Percentiles rank a stretch among this genome's conserved stretches.
Conservation (phyloP, 140 eudicot genomes). For the Stevia rebaudiana region DNA sequence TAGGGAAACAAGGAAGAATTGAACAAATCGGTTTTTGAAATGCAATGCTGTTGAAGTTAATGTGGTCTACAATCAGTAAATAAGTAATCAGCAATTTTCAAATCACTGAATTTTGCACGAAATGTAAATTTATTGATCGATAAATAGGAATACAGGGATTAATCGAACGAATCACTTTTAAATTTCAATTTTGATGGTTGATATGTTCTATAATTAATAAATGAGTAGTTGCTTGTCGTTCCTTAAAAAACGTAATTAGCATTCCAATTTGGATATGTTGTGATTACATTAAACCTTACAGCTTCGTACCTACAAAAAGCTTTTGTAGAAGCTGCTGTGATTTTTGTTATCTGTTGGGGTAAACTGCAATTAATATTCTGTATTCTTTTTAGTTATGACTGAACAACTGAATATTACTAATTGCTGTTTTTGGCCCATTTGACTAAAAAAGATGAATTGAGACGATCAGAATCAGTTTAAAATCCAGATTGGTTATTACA, state of each 20-base stretch:
- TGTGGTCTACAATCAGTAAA: not conserved
- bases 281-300: no score
- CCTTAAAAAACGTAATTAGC: no score
- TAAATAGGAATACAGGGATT: not conserved
- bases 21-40: not conserved
- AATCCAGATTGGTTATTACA: no score
- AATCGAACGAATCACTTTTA: not conserved
- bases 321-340: not conserved
- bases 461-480: no score
- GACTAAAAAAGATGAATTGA: no score
- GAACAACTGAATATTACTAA: no score
- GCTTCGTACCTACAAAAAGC: no score
- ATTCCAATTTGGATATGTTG: no score
- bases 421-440: no score
- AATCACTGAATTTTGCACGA: not conserved
- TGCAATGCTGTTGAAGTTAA: conserved; percentile 4
- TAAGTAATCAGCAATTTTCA: conserved; percentile 5
- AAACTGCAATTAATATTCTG: no score
- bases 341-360: no score
- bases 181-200: not conserved
- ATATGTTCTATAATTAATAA: not conserved
- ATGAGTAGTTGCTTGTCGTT: not conserved
- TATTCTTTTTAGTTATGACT: no score
- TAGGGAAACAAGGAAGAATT: not conserved
- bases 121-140: not conserved